Evolutionary conservation across 768 basidiomycete species (phyloP).

Genomic region (Boletus patriciae): DNA sequence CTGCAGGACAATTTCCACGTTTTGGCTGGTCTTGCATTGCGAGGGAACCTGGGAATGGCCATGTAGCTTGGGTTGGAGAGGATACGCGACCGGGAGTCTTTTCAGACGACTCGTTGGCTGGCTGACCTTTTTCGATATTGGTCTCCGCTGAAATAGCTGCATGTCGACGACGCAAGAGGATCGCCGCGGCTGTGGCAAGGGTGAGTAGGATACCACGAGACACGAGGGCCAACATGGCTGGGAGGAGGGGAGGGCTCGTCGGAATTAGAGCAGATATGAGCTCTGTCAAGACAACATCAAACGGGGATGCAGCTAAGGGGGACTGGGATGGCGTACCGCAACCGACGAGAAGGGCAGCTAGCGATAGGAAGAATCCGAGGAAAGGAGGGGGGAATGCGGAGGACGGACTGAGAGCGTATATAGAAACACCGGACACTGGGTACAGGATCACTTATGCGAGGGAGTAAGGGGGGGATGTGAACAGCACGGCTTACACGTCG

Average conservation of each 20-base stretch:
- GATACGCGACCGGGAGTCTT: constrained; percentile 21
- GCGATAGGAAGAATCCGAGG: constrained; percentile 15
- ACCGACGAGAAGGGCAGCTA: constrained; percentile 23
- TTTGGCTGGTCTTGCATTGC: constrained; percentile 9
- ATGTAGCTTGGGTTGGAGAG: constrained; percentile 32
- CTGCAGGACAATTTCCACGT: background rate
- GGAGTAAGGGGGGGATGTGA: background rate
- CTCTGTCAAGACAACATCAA: constrained; percentile 14
- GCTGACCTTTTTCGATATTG: constrained; percentile 17
- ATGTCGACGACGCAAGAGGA: constrained; percentile 5
- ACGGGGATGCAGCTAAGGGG: background rate
- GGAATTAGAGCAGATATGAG: constrained; percentile 27
- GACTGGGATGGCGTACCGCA: constrained; percentile 25
- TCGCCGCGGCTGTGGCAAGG: constrained; percentile 12
- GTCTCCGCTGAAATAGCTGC: background rate
- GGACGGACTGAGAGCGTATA: constrained; percentile 23
- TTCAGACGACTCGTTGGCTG: background rate
- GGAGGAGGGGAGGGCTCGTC: constrained; percentile 25
- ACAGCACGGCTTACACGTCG: constrained; percentile 17
- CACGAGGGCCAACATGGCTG: constrained; percentile 23
- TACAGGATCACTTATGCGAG: background rate
- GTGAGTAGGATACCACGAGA: constrained; percentile 23
- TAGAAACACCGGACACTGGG: constrained; percentile 28
- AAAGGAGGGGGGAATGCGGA: constrained; percentile 9
- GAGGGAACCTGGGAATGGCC: constrained; percentile 35